Evolutionary conservation across 1,284 basidiomycete genomes (phyloP), one percentile per base, ranked within the genome.

Genomic region (Boletus mariae): DNA sequence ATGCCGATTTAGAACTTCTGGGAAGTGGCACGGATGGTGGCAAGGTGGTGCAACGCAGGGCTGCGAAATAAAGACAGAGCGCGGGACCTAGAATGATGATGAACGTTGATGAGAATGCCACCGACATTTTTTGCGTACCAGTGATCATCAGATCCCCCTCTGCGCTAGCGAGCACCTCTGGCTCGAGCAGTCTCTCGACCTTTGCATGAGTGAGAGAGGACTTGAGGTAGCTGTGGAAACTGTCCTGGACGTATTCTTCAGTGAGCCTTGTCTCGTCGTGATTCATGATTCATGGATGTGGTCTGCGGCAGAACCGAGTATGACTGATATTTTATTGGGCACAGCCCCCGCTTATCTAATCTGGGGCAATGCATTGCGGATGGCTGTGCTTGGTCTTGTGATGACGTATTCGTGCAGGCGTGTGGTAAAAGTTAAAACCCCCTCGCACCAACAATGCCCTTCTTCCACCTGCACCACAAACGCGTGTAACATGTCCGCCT

Each of bases 111-210:
- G 7, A 75, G 73, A 43, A 35, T 11, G 34, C 34, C 15, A 7
- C 34, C 34, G 34, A 13, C 6, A 35, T 15, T 15, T 35, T 13
- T 25, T 32, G 67, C 80, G 57, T 48, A 84, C 88, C 89, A 62
- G 86, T 86, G 51, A 90, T 85, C 86, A 90, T 90, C 34, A 92
- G 69, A 72, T 92, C 88, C 0, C 76, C 80, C 69, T 90, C 85
- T 29, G 88, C 88, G 53, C 84, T 86, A 34, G 83, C 84, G 10
- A 91, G 73, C 3, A 87, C 69, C 32, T 88, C 83, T 7, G 81
- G 78, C 63, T 87, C 85, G 37, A 93, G 72, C 5, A 92, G 73
- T 1, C 75, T 73, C 67, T 92, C 90, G 1, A 77, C 78, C 64
- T 88, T 89, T 0, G 90, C 91, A 58, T 85, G 81, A 0, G 85